Evolutionary conservation across 208 protist genomes (phyloP), one percentile per base, ranked within the genome.

Genomic region (Phytomonas sp.): DNA sequence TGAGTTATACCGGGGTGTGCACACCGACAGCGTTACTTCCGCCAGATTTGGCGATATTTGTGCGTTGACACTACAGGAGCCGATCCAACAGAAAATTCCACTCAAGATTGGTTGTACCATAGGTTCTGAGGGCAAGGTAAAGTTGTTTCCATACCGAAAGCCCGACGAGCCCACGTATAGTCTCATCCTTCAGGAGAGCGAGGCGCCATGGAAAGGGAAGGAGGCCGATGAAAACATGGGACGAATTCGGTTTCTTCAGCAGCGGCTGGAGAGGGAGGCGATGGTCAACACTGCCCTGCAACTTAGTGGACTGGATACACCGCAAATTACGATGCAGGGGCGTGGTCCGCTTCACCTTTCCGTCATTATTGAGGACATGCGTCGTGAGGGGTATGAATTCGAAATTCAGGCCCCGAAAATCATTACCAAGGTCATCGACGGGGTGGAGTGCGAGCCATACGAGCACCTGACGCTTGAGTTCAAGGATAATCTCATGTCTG

Each of bases 311-410:
- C 66, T 70, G 40, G 79, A 76, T 30, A 73, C 82, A 9, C 77
- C 73, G 36, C 78, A 96, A 60, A 80, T 92, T 29, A 95, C 88
- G 36, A 69, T 99, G 68, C 83, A 86, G 75, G 98, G 97, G 40
- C 84, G 98, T 61, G 98, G 98, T 29, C 96, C 98, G 62, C 85
- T 99, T 75, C 98, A 99, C 79, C 85, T 99, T 15, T 98, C 94
- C 67, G 94, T 99, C 29, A 94, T 99, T 62, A 91, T 99, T 59
- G 97, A 99, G 70, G 96, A 98, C 37, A 98, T 99, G 97, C 87
- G 98, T 36, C 91, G 98, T 67, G 97, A 99, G 73, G 97, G 97
- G 30, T 98, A 95, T 72, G 98, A 99, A 79, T 91, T 99, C 69
- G 81, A 96, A 59, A 87, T 99, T 65, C 96, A 89, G 64, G 95